These are phyloP conservation scores for Rhodotorula paludigena DNA, from an alignment of 768 basidiomycete species.

Conservation along the genomic window DNA sequence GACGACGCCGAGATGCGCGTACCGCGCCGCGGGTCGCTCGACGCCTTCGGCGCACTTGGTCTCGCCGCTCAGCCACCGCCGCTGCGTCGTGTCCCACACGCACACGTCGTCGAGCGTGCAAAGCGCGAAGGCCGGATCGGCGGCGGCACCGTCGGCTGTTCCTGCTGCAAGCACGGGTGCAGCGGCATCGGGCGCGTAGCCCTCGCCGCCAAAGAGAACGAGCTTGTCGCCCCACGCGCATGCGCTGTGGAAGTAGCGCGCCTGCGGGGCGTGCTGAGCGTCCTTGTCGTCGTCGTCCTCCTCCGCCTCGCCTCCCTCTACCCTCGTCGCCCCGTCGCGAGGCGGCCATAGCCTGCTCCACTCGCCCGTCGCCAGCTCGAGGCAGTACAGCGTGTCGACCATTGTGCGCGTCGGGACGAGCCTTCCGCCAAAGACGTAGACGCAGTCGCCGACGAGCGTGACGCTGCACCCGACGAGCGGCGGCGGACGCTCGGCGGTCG, in stretches of 20 bases:
- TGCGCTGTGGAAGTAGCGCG: slow-evolving; percentile 83
- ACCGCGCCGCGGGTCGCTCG: slow-evolving; percentile 73
- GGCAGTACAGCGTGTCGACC: slow-evolving; percentile 82
- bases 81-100: slow-evolving; percentile 70
- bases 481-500: slow-evolving; percentile 79
- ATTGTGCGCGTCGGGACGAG: slow-evolving; percentile 79
- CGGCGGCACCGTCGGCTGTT: neutral
- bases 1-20: slow-evolving; percentile 88
- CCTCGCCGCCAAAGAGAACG: slow-evolving; percentile 73
- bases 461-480: slow-evolving; percentile 79
- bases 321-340: slow-evolving; percentile 48
- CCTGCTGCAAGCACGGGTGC: too few species aligned
- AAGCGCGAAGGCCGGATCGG: slow-evolving; percentile 3
- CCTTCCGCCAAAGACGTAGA: slow-evolving; percentile 89
- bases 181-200: slow-evolving; percentile 49
- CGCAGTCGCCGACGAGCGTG: slow-evolving; percentile 78
- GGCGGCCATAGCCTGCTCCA: slow-evolving; percentile 68
- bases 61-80: slow-evolving; percentile 62
- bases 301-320: too few species aligned
- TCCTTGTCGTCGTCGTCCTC: slow-evolving; percentile 2
- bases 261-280: slow-evolving; percentile 54
- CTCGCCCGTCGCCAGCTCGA: slow-evolving; percentile 71
- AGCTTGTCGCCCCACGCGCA: slow-evolving; percentile 69
- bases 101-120: slow-evolving; percentile 60
- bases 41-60: slow-evolving; percentile 45